phyloP scores from a whole-genome alignment of 805 yeast species.

The Barnettozyma botsteinii region DNA sequence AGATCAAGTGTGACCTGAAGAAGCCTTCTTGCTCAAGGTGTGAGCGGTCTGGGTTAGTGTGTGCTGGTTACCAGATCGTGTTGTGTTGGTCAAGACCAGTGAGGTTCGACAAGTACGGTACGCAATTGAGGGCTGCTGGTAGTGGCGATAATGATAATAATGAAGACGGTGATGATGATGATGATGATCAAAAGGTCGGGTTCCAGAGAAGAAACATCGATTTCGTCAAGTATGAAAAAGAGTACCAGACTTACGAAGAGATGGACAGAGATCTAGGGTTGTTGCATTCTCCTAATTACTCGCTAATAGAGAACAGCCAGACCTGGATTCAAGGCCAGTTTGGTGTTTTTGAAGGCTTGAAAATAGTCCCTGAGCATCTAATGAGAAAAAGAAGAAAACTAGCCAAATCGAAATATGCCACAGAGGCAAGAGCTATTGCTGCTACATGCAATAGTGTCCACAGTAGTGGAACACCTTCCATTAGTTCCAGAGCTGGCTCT shows the following conservation, averaged over 20 bases:
- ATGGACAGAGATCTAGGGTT: conserved; percentile 65
- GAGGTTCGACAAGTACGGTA: conserved; percentile 42
- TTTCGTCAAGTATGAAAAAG: conserved; percentile 65
- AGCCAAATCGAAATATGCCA: conserved; percentile 21
- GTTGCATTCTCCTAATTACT: conserved; percentile 45
- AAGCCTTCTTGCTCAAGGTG: conserved; percentile 73
- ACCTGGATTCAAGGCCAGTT: conserved; percentile 70
- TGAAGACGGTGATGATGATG: conserved; percentile 14
- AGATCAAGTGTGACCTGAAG: conserved; percentile 72
- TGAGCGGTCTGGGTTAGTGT: conserved; percentile 54
- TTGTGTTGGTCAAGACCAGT: conserved; percentile 66
- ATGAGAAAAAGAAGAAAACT: conserved; percentile 23
- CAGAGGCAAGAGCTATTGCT: conserved; percentile 9
- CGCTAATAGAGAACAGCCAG: conserved; percentile 33
- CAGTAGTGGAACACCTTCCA: not conserved
- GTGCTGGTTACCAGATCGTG: conserved; percentile 81
- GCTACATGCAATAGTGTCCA: not conserved
- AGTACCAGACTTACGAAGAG: conserved; percentile 71
- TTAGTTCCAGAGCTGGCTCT: not conserved
- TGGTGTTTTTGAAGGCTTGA: conserved; percentile 63
- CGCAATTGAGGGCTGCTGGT: conserved; percentile 24
- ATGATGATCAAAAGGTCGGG: conserved; percentile 39
- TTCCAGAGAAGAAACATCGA: conserved; percentile 68
- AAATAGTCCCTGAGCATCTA: conserved; percentile 15
- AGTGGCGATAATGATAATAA: not conserved